Evolutionary conservation across 2,329 filamentous ascomycete species (phyloP).

Genomic region (Colletotrichum musicola): DNA sequence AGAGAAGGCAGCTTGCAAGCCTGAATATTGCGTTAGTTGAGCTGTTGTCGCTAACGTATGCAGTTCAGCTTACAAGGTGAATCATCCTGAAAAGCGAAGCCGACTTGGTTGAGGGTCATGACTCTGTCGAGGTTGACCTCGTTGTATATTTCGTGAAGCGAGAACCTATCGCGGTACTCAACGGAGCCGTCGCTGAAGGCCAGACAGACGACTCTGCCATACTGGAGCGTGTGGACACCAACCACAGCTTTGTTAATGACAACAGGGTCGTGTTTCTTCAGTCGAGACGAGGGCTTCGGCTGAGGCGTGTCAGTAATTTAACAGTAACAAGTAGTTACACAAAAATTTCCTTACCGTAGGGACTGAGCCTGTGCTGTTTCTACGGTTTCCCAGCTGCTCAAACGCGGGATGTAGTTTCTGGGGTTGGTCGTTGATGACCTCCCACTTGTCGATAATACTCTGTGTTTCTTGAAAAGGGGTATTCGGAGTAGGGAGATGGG

Average conservation of each 20-base stretch:
- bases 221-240: conserved; percentile 75
- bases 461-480: conserved; percentile 74
- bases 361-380: conserved; percentile 58
- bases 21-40: conserved; percentile 47
- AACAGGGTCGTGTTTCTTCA: conserved; percentile 77
- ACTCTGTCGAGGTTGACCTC: conserved; percentile 75
- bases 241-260: conserved; percentile 78
- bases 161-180: conserved; percentile 82
- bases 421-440: conserved; percentile 76
- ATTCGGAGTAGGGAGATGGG: conserved; percentile 65
- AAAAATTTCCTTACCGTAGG: conserved; percentile 41
- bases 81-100: conserved; percentile 78
- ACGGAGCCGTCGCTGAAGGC: conserved; percentile 84
- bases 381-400: conserved; percentile 77
- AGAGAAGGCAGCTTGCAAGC: conserved; percentile 71
- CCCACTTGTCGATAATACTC: conserved; percentile 87
- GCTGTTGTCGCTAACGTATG: conserved; percentile 4
- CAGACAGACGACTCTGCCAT: conserved; percentile 79
- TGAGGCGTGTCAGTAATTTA: background rate
- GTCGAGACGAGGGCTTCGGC: conserved; percentile 47
- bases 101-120: conserved; percentile 79
- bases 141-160: conserved; percentile 76
- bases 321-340: background rate
- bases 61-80: conserved; percentile 67
- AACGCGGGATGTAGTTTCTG: conserved; percentile 80